These are phyloP conservation scores for Lupinus albus DNA, from an alignment of 306 rosid species.

Conservation along the genomic window DNA sequence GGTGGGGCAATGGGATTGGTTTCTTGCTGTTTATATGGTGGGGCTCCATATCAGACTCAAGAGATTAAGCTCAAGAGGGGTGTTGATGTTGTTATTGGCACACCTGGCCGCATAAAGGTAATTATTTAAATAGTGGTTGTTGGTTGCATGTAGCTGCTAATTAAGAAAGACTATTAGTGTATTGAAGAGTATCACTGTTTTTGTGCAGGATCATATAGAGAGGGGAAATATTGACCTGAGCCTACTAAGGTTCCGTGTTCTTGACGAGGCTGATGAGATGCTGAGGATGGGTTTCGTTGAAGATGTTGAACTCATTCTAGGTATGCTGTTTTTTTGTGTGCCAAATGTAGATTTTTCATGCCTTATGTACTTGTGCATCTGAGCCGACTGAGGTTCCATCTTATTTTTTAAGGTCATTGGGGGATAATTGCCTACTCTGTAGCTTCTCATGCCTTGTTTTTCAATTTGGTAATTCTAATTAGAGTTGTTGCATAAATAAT, in stretches of 20 bases:
- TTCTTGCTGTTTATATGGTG: slow-evolving; percentile 82
- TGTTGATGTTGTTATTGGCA: slow-evolving; percentile 83
- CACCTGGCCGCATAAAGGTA: slow-evolving; percentile 95
- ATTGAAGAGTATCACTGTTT: neutral
- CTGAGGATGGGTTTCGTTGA: slow-evolving; percentile 91
- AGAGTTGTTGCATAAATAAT: neutral
- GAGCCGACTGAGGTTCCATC: neutral
- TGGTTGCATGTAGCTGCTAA: neutral
- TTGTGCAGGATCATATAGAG: slow-evolving; percentile 80
- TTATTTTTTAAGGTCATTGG: too few relatives aligned
- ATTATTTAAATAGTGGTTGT: neutral
- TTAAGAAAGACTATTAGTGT: neutral
- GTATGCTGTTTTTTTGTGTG: slow-evolving; percentile 44
- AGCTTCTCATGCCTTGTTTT: neutral
- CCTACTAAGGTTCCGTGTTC: slow-evolving; percentile 82
- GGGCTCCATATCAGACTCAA: slow-evolving; percentile 59
- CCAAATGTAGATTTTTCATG: neutral
- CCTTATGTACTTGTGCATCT: neutral
- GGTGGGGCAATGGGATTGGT: slow-evolving; percentile 71
- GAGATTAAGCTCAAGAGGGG: slow-evolving; percentile 69
- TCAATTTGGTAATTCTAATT: neutral
- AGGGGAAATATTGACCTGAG: slow-evolving; percentile 66
- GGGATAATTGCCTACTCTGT: neutral
- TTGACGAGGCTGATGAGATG: slow-evolving; percentile 99
- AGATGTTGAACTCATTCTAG: slow-evolving; percentile 88